Evolutionary conservation across 192 early-diverging fungal species (phyloP).

Genomic region (Podila verticillata): DNA sequence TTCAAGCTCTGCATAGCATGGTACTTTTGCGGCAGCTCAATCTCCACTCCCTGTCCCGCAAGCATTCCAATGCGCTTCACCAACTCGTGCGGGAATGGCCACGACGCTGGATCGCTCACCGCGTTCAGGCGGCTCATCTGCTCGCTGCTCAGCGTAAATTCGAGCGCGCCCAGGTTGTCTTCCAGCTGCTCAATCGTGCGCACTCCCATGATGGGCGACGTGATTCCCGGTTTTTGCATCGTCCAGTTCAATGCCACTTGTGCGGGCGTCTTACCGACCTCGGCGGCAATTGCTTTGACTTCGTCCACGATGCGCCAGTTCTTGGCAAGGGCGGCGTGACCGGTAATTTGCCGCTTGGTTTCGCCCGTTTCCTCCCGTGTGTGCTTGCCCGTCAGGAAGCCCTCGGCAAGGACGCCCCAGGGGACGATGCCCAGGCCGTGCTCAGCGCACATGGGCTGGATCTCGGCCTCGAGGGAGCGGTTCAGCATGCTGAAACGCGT

Average conservation of each 20-base stretch:
- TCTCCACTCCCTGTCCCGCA: conserved; percentile 11
- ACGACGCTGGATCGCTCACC: conserved; percentile 38
- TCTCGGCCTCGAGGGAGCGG: conserved; percentile 40
- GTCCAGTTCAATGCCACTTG: conserved; percentile 62
- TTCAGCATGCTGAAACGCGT: conserved; percentile 39
- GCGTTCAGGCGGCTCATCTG: conserved; percentile 46
- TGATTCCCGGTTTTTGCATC: conserved; percentile 56
- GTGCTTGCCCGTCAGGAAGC: conserved; percentile 60
- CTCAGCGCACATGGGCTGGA: conserved; percentile 51
- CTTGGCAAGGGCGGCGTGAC: conserved; percentile 18
- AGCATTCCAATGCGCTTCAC: conserved; percentile 3
- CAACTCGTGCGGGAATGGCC: conserved; percentile 40
- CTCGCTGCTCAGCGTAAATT: conserved; percentile 40
- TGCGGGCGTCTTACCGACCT: conserved; percentile 48
- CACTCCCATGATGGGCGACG: conserved; percentile 45
- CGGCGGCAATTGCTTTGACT: conserved; percentile 52
- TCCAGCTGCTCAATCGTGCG: conserved; percentile 45
- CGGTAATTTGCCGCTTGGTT: conserved; percentile 9
- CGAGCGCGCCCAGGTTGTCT: conserved; percentile 44
- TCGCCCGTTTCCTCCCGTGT: not conserved
- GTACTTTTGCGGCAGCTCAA: conserved; percentile 31
- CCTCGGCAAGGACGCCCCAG: conserved; percentile 67
- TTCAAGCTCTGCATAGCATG: conserved; percentile 13
- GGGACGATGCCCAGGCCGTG: conserved; percentile 53
- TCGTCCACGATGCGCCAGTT: conserved; percentile 57